Evolutionary conservation across 768 basidiomycete genomes (phyloP).

Genomic region (Kwoniella bestiolae): DNA sequence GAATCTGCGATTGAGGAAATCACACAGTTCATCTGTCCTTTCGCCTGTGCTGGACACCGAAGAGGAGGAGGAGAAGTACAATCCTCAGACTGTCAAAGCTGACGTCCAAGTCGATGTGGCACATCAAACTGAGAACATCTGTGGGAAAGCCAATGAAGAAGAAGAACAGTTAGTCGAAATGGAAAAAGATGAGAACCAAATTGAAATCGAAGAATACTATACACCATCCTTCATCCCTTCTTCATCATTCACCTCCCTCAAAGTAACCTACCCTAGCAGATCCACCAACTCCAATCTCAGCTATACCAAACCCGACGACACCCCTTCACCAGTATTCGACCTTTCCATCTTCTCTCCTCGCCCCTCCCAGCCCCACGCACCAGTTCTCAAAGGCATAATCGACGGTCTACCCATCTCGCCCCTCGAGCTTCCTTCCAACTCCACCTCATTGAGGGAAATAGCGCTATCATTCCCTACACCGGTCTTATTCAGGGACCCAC

Average conservation of each 20-base stretch:
- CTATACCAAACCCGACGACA: background rate
- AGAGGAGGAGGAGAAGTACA: background rate
- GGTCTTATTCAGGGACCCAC: constrained; percentile 4
- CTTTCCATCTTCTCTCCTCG: constrained; percentile 22
- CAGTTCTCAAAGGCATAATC: constrained; percentile 8
- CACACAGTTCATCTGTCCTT: constrained; percentile 2
- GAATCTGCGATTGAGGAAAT: constrained; percentile 1
- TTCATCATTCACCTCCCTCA: background rate
- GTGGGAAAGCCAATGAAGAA: background rate
- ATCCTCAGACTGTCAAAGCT: background rate
- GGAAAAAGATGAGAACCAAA: background rate
- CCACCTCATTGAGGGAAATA: background rate
- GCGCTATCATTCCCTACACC: constrained; percentile 1
- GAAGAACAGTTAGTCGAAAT: background rate
- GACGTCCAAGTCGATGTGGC: background rate
- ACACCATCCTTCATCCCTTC: constrained; percentile 12
- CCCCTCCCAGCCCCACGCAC: constrained; percentile 6
- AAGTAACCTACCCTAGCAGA: constrained; percentile 3
- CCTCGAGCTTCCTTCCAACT: constrained; percentile 9
- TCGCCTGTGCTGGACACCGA: constrained; percentile 5
- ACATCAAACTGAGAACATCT: background rate
- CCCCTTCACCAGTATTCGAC: background rate
- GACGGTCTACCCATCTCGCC: constrained; percentile 19
- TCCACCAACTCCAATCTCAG: too few relatives aligned
- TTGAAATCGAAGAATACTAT: constrained; percentile 26